Percentiles rank a stretch among this genome's conserved stretches.
These are phyloP conservation scores for Boletus fagicola DNA, from an alignment of 768 basidiomycete genomes.

Conservation along the genomic window DNA sequence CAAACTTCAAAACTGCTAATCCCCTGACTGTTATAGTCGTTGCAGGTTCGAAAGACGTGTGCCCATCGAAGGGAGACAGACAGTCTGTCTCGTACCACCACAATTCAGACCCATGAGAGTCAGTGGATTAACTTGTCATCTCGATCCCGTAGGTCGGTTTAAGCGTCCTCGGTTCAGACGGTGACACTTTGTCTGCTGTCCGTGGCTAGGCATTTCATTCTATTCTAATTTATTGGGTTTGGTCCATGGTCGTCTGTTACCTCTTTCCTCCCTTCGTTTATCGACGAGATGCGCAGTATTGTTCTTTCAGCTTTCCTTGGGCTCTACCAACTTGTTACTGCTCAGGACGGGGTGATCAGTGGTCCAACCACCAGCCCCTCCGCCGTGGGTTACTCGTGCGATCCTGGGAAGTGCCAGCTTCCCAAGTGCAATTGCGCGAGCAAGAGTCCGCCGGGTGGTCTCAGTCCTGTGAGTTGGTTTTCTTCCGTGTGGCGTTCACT, in stretches of 20 bases:
- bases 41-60: background rate
- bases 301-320: background rate
- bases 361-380: background rate
- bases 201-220: background rate
- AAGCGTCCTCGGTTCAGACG: background rate
- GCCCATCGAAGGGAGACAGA: background rate
- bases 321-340: background rate
- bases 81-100: background rate
- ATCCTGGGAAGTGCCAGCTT: background rate
- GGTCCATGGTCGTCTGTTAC: background rate
- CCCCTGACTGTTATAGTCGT: background rate
- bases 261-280: background rate
- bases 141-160: background rate
- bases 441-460: background rate
- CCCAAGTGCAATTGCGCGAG: slow-evolving; percentile 5
- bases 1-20: background rate
- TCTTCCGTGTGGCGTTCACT: background rate
- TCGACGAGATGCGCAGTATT: background rate
- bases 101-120: background rate
- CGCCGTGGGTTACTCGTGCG: background rate
- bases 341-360: background rate
- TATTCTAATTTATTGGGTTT: background rate
- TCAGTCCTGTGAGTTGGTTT: background rate
- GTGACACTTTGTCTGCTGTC: background rate
- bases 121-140: background rate